These are phyloP conservation scores for Plantago elongata DNA, from an alignment of 257 asterid species.

Conservation along the genomic window DNA sequence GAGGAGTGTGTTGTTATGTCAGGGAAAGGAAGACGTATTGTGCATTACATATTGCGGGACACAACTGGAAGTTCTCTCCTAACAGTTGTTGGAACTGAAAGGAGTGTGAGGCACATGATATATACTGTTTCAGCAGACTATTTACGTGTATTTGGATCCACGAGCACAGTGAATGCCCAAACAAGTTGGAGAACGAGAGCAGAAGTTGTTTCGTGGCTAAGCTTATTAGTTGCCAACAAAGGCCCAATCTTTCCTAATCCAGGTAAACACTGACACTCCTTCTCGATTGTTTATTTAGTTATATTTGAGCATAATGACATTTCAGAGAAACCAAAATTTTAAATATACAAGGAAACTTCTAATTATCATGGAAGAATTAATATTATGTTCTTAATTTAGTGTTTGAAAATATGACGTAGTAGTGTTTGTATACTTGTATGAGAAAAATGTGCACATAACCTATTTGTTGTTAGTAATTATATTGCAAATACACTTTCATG, in stretches of 20 bases:
- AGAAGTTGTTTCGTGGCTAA: slow-evolving; percentile 93
- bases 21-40: slow-evolving; percentile 88
- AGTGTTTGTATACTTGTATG: no score
- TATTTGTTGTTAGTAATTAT: no score
- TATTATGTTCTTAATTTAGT: no score
- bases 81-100: slow-evolving; percentile 92
- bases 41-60: slow-evolving; percentile 79
- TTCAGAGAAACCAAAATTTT: no score
- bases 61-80: slow-evolving; percentile 72
- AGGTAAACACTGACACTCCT: background rate
- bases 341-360: no score
- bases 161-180: slow-evolving; percentile 61
- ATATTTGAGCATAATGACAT: no score
- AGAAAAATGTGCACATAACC: no score
- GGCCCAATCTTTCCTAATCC: background rate
- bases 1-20: slow-evolving; percentile 75
- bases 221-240: slow-evolving; percentile 26
- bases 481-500: no score
- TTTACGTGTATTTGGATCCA: slow-evolving; percentile 61
- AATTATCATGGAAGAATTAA: no score
- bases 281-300: no score
- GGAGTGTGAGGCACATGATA: slow-evolving; percentile 90
- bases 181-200: slow-evolving; percentile 92
- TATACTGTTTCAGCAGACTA: slow-evolving; percentile 89
- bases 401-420: no score